Evolutionary conservation across 192 early-diverging fungal genomes (phyloP).

Genomic region (Coemansia sp.): DNA sequence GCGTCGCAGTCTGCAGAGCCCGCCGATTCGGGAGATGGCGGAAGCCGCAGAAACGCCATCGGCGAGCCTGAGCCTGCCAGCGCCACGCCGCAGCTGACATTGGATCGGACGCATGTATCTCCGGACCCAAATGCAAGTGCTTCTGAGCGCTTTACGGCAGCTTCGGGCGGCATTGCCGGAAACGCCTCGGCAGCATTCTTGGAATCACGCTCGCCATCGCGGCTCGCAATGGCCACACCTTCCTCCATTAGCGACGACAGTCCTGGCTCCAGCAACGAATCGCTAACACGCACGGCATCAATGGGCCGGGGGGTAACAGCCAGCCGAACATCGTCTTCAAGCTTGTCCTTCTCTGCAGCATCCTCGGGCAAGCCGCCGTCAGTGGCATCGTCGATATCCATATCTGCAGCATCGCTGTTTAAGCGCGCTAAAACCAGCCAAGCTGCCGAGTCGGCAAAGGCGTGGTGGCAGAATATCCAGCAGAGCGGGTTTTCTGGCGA

Average conservation of each 20-base stretch:
- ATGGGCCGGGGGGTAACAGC: neutral
- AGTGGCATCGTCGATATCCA: slow-evolving; percentile 29
- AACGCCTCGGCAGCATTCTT: slow-evolving; percentile 2
- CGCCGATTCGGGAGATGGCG: neutral
- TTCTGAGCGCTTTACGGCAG: neutral
- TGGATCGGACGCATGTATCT: neutral
- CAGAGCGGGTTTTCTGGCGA: slow-evolving; percentile 7
- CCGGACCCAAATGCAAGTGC: neutral
- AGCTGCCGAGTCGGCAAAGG: slow-evolving; percentile 46
- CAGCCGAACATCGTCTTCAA: slow-evolving; percentile 1
- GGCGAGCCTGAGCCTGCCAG: neutral
- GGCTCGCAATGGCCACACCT: slow-evolving; percentile 21
- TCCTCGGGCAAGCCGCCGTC: slow-evolving; percentile 9
- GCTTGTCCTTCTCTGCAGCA: neutral
- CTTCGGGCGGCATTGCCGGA: slow-evolving; percentile 3
- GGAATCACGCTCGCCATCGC: slow-evolving; percentile 12
- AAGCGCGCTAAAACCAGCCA: slow-evolving; percentile 49
- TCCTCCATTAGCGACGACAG: slow-evolving; percentile 14
- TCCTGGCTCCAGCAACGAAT: slow-evolving; percentile 20
- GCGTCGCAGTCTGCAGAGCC: neutral
- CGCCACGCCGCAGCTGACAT: neutral
- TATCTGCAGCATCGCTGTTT: slow-evolving; percentile 31
- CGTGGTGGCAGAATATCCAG: slow-evolving; percentile 51
- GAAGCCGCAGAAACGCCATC: neutral
- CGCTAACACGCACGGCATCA: slow-evolving; percentile 1